Evolutionary conservation across 306 rosid species (phyloP), one percentile per base, ranked within the genome.

Genomic region (Clitoria ternatea): DNA sequence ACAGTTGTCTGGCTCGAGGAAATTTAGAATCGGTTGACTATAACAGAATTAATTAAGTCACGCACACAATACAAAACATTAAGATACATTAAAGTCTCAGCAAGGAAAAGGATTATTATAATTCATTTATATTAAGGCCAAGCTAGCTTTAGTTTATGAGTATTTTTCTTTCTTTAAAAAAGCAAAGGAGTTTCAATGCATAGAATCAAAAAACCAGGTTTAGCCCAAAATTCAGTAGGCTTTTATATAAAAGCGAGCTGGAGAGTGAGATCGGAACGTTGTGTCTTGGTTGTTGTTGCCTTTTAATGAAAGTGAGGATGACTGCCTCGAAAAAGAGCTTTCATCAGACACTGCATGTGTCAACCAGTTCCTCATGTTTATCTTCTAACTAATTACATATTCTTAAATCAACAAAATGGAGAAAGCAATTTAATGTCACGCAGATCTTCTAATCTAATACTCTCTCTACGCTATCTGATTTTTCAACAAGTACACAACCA

Each of bases 331-430:
- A 84, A 89, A 86, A 63, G 87, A 82, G 77, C 91, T 80, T 72
- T 78, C 59, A 77, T 77, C 94, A 83, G 87, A 83, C 66, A 80
- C 27, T 80, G 91, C 91, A 89, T 87, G 89, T 80, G 88, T 82
- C 69, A 75, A 81, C 76, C 90, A 83, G 79, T 77, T 77, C 53
- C 71, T 20, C 42, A 10, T 11, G 7, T 15, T 14, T 66, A 47
- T n/a, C 39, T 63, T 20, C 36, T 62, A 36, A 20, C 17, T 30
- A 15, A 15, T 30, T 56, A 55, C 13, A 17, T 53, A 54, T 0
- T 47, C 20, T 27, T 5, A 30, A n/a, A 14, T n/a, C n/a, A n/a
- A n/a, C n/a, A 1, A 2, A 10, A 27, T 44, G 9, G 0, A 32
- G 3, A 15, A 65, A 15, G 4, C 11, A n/a, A 35, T 23, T n/a